These are phyloP conservation scores for Wickerhamomyces xylosicus DNA, from an alignment of 805 yeast species.

Conservation along the genomic window DNA sequence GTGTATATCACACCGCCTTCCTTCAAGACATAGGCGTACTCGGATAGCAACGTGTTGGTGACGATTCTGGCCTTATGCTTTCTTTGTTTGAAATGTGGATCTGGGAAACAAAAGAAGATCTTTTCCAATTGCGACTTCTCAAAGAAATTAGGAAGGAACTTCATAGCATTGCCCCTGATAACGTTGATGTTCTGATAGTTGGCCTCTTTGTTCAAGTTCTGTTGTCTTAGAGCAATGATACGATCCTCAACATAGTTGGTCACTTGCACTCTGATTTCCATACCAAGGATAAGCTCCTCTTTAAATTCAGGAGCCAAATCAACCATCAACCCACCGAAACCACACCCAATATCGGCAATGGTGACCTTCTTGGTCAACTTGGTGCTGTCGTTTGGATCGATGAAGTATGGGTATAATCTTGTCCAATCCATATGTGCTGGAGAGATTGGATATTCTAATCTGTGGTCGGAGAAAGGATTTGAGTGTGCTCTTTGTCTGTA, in stretches of 20 bases:
- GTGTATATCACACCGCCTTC: constrained; percentile 90
- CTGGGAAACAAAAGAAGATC: constrained; percentile 99
- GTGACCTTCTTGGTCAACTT: constrained; percentile 49
- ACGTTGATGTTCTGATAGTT: constrained; percentile 81
- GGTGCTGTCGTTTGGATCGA: constrained; percentile 27
- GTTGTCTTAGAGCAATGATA: constrained; percentile 71
- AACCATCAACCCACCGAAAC: constrained; percentile 86
- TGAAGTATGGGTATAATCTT: constrained; percentile 55
- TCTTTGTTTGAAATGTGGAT: constrained; percentile 95
- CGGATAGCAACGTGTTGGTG: constrained; percentile 79
- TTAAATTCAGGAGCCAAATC: constrained; percentile 74
- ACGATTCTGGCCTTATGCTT: constrained; percentile 96
- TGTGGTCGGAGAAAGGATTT: constrained; percentile 93
- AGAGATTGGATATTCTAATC: constrained; percentile 72
- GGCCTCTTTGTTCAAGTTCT: constrained; percentile 17
- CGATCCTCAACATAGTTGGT: constrained; percentile 95
- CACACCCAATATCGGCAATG: constrained; percentile 96
- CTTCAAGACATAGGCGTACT: constrained; percentile 81
- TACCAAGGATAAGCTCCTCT: constrained; percentile 69
- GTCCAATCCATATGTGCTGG: constrained; percentile 89
- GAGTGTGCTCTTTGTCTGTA: constrained; percentile 97
- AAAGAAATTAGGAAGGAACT: constrained; percentile 91
- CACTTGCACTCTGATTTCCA: constrained; percentile 97
- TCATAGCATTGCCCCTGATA: constrained; percentile 93
- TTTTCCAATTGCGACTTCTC: constrained; percentile 71